Evolutionary conservation across 371 early-diverging fungal genomes (phyloP).

Genomic region (Mucor ambiguus): DNA sequence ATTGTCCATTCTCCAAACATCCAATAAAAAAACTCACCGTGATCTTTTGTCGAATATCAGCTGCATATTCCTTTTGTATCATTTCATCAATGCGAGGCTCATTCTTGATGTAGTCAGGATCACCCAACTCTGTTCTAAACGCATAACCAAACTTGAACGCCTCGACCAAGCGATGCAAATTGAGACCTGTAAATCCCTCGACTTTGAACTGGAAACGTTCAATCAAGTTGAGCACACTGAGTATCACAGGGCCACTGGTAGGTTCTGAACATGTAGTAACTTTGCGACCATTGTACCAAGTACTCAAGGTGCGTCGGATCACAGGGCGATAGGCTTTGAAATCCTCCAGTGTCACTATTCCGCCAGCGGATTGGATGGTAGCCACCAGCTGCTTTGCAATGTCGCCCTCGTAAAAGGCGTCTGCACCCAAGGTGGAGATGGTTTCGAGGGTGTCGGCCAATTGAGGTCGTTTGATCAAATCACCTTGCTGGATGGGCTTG

Average conservation of each 20-base stretch:
- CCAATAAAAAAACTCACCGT: constrained; percentile 41
- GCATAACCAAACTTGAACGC: constrained; percentile 93
- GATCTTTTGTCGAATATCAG: constrained; percentile 67
- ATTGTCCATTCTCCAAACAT: no score
- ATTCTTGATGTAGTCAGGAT: constrained; percentile 72
- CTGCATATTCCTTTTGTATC: constrained; percentile 71
- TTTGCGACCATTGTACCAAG: constrained; percentile 79
- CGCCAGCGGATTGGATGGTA: constrained; percentile 70
- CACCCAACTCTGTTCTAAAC: constrained; percentile 81
- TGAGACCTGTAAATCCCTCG: constrained; percentile 57
- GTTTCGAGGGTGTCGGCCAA: constrained; percentile 82
- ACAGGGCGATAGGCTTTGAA: constrained; percentile 71
- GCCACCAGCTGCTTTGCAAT: constrained; percentile 82
- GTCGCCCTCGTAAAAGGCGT: constrained; percentile 87
- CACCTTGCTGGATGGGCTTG: constrained; percentile 63
- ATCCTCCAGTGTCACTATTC: constrained; percentile 85
- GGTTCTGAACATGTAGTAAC: constrained; percentile 74
- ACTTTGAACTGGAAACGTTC: constrained; percentile 77
- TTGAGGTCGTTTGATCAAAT: constrained; percentile 70
- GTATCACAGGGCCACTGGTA: constrained; percentile 81
- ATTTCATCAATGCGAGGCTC: constrained; percentile 59
- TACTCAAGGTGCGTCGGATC: constrained; percentile 63
- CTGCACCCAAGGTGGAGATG: constrained; percentile 82
- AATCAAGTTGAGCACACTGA: constrained; percentile 87
- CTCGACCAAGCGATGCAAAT: constrained; percentile 85